Evolutionary conservation across 371 early-diverging fungal genomes (phyloP).

Genomic region (Thermomucor indicae-seudaticae): DNA sequence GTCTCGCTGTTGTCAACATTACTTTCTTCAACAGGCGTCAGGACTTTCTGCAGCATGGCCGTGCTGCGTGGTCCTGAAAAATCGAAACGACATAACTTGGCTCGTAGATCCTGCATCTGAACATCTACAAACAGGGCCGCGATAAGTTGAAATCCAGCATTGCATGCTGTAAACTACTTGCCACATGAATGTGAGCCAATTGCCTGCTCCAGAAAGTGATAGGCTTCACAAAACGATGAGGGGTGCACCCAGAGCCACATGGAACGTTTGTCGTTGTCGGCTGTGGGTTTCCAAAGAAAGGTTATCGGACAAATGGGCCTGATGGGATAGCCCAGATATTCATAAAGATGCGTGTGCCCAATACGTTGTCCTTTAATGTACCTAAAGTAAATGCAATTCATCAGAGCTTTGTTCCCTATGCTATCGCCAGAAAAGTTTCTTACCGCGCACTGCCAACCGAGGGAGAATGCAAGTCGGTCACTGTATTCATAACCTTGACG

Average conservation of each 20-base stretch:
- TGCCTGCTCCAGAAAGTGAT: background rate
- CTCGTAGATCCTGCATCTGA: conserved; percentile 28
- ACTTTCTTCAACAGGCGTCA: conserved; percentile 29
- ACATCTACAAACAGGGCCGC: conserved; percentile 2
- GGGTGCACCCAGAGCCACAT: conserved; percentile 74
- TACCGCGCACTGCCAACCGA: conserved; percentile 62
- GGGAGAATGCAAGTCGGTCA: conserved; percentile 64
- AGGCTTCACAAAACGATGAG: conserved; percentile 41
- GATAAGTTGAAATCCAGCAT: background rate
- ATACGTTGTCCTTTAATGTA: conserved; percentile 57
- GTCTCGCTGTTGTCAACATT: background rate
- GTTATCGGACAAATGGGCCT: conserved; percentile 58
- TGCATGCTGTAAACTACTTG: background rate
- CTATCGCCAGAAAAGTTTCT: background rate
- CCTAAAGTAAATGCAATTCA: conserved; percentile 31
- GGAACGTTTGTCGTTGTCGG: conserved; percentile 13
- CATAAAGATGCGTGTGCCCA: conserved; percentile 54
- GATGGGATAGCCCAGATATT: conserved; percentile 49
- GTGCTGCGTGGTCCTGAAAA: conserved; percentile 78
- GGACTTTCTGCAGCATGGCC: conserved; percentile 58
- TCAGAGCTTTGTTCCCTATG: background rate
- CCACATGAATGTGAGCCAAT: background rate
- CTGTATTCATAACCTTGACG: conserved; percentile 33
- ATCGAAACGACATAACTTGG: conserved; percentile 61
- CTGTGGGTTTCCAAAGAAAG: conserved; percentile 63